phyloP scores from a whole-genome alignment of 305 asterid genomes.

The Fraxinus albicans region DNA sequence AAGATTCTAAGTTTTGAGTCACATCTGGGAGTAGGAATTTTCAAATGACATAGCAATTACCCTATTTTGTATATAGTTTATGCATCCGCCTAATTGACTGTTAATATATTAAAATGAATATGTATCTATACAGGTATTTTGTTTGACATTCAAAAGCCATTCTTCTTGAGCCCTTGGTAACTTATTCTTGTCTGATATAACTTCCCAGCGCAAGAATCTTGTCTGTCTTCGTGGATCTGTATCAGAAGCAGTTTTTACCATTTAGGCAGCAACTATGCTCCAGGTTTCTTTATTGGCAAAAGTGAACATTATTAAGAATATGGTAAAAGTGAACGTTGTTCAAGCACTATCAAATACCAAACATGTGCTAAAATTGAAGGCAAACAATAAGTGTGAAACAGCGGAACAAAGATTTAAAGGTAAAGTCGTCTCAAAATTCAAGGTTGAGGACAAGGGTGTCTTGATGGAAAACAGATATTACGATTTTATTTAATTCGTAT shows the following conservation, averaged over 20 bases:
- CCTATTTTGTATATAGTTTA: not conserved
- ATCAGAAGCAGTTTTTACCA: slow-evolving; percentile 71
- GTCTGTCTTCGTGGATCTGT: slow-evolving; percentile 92
- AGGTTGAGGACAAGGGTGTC: too few species aligned
- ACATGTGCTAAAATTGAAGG: too few species aligned
- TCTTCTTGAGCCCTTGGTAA: slow-evolving; percentile 12
- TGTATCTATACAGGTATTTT: slow-evolving; percentile 6
- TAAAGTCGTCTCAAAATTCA: too few species aligned
- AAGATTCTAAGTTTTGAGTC: not conserved
- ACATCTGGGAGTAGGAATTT: not conserved
- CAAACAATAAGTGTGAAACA: too few species aligned
- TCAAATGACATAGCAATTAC: not conserved
- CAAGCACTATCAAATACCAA: too few species aligned
- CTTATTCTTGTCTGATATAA: slow-evolving; percentile 19
- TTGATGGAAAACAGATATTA: too few species aligned
- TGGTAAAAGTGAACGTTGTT: too few species aligned
- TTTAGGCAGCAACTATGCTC: slow-evolving; percentile 64
- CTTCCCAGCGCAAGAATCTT: slow-evolving; percentile 76
- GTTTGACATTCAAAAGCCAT: slow-evolving; percentile 3
- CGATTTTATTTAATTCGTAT: too few species aligned
- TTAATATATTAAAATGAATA: not conserved
- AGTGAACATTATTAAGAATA: too few species aligned
- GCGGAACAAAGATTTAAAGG: too few species aligned
- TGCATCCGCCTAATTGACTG: slow-evolving; percentile 7
- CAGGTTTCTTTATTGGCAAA: slow-evolving; percentile 54